Base-by-base conservation (phyloP, 23 red algal species). In the Gracilaria domingensis region DNA sequence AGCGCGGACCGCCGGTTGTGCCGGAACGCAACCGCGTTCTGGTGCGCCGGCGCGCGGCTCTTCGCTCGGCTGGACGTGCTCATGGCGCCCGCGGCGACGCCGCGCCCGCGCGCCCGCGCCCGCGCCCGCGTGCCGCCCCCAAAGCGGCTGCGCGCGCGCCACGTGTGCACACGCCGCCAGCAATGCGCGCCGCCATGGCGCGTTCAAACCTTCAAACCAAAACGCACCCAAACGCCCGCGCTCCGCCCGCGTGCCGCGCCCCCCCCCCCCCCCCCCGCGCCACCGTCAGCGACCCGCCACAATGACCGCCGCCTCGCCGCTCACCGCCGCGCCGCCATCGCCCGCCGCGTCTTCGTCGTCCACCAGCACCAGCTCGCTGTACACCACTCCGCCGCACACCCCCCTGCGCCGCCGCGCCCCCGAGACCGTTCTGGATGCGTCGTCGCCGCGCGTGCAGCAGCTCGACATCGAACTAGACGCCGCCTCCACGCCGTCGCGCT, bases 11-110 rank as follows among this genome's bases (percentile, higher is more conserved):
- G 47, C 45, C 76, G 77, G 33, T 89, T 89, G 55, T 89, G 85
- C 8, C 59, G 48, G 39, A 89, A 89, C 18, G 70, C 85, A 1
- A 53, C 14, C 49, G 53, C 24, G 85, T 89, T 89, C 73, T 75
- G 85, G 71, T 89, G 85, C 45, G 69, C 69, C 13, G 42, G 85
- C 35, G 85, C 50, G 4, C 85, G 38, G 82, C 82, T 44, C 50
- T 73, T 86, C 23, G 62, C 54, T 30, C 59, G 39, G 59, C 82
- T 86, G 36, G 82, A 86, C 62, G 82, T 86, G 33, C 82, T 86
- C 82, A 86, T 86, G 5, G 69, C 37, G 69, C 2, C 1, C 1
- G 69, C 37, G 4, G 37, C 37, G 69, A 16, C 51, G 51, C 51
- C 14, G 9, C 9, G 17, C 51, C 1, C 51, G 51, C 51, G 42